Base-by-base conservation (phyloP, 2,329 filamentous ascomycete genomes). In the Allantophomopsis lycopodina region DNA sequence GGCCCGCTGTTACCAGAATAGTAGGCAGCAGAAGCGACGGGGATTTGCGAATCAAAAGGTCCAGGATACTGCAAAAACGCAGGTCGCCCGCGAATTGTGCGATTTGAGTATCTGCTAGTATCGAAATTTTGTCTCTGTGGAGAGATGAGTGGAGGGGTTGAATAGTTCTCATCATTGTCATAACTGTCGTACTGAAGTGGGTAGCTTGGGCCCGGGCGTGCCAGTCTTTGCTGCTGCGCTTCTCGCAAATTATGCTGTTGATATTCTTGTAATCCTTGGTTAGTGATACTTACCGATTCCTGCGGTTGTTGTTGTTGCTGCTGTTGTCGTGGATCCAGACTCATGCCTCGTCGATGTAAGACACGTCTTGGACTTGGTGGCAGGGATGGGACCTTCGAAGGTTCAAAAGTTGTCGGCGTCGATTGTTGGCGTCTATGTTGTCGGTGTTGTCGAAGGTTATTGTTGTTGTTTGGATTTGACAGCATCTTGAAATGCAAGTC, bases 341-440 rank as follows among this genome's bases (percentile, higher is more conserved):
- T 91, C 64, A 88, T 76, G 55, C 87, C 88, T 60, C 85, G 74
- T 62, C 85, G 79, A 64, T 93, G 84, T 58, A 69, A 65, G 51
- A 60, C 60, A 59, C 65, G 67, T 60, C 63, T 54, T 41, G 55
- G 66, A 61, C 73, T 67, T 43, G 61, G 70, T 55, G 79, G 73
- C 64, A 83, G 69, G 63, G 69, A 69, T 57, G 63, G 73, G 63
- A 78, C 75, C 71, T 78, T 82, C 58, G 76, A 73, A 54, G 76
- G 75, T 60, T 89, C 83, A 64, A 84, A 83, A 59, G 73, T 74
- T 61, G 73, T 75, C 48, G 84, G 83, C 56, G 83, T 89, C 55
- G 87, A 94, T 56, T 84, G 80, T 68, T 94, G 86, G 65, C 87
- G 82, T 61, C 84, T 75, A 66, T 94, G 86, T 63, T 76, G 72